These are phyloP conservation scores for Ehretia macrophylla DNA, from an alignment of 257 asterid species.

Conservation along the genomic window DNA sequence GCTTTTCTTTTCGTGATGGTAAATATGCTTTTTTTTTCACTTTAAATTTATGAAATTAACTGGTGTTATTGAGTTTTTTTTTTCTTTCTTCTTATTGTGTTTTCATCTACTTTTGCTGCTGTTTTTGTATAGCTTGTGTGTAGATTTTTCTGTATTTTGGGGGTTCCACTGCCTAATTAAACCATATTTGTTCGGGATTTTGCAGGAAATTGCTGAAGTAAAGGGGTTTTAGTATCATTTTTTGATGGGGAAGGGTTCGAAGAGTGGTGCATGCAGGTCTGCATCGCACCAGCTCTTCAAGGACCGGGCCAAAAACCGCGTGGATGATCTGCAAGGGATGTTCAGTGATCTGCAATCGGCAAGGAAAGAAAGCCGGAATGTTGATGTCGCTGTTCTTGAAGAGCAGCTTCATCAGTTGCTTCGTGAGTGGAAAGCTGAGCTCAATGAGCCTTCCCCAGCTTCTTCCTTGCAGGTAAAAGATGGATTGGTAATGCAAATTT, in stretches of 20 bases:
- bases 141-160: neutral
- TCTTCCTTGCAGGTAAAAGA: conserved; percentile 83
- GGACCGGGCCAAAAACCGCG: conserved; percentile 89
- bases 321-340: conserved; percentile 95
- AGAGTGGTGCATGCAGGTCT: conserved; percentile 77
- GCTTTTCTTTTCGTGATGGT: neutral
- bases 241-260: conserved; percentile 76
- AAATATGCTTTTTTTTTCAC: too few relatives aligned
- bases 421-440: conserved; percentile 95
- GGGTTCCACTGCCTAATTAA: neutral
- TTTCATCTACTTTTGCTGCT: neutral
- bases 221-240: conserved; percentile 11
- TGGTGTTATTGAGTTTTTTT: neutral
- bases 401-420: conserved; percentile 99
- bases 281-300: conserved; percentile 88
- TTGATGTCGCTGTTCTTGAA: conserved; percentile 77
- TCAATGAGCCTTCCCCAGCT: conserved; percentile 93
- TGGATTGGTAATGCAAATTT: neutral
- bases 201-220: conserved; percentile 35
- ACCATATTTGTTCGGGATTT: conserved; percentile 11
- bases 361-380: conserved; percentile 82
- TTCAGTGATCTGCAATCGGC: conserved; percentile 80
- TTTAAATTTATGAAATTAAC: too few relatives aligned
- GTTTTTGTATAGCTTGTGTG: neutral
- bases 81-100: neutral